phyloP scores from a whole-genome alignment of 345 rosid species.

The Clausena lansium region DNA sequence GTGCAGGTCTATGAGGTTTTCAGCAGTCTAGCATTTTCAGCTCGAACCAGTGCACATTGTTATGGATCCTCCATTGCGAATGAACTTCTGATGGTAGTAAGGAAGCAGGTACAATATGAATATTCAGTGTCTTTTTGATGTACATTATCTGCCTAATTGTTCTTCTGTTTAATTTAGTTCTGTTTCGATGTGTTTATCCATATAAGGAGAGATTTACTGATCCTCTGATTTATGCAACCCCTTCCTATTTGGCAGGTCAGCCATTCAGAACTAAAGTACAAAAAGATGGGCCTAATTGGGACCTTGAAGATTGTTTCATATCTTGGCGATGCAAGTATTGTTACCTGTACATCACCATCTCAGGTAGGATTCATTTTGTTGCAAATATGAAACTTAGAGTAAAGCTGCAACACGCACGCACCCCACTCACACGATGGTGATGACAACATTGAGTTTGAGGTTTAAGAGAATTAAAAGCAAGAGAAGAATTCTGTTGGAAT shows the following conservation, averaged over 20 bases:
- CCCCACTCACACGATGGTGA: background rate
- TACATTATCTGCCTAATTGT: background rate
- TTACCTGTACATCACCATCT: constrained; percentile 33
- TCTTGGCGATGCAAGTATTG: constrained; percentile 51
- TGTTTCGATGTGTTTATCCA: constrained; percentile 5
- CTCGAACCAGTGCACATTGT: constrained; percentile 38
- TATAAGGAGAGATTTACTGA: background rate
- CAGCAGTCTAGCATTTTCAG: constrained; percentile 55
- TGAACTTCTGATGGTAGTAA: constrained; percentile 76
- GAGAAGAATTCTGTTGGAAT: background rate
- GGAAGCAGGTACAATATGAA: constrained; percentile 63
- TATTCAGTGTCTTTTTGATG: background rate
- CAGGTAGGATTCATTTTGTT: constrained; percentile 41
- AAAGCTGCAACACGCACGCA: background rate
- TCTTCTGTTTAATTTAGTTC: background rate
- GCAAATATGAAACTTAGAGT: background rate
- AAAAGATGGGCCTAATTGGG: constrained; percentile 86
- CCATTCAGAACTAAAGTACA: constrained; percentile 76
- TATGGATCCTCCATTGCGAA: constrained; percentile 60
- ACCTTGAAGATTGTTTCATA: constrained; percentile 64
- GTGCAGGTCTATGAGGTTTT: constrained; percentile 80
- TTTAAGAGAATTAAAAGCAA: background rate
- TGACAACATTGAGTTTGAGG: background rate
- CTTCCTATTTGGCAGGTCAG: constrained; percentile 43
- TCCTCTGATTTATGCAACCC: background rate